Evolutionary conservation across 1,284 basidiomycete species (phyloP).

Genomic region (Melampsora larici-populina): DNA sequence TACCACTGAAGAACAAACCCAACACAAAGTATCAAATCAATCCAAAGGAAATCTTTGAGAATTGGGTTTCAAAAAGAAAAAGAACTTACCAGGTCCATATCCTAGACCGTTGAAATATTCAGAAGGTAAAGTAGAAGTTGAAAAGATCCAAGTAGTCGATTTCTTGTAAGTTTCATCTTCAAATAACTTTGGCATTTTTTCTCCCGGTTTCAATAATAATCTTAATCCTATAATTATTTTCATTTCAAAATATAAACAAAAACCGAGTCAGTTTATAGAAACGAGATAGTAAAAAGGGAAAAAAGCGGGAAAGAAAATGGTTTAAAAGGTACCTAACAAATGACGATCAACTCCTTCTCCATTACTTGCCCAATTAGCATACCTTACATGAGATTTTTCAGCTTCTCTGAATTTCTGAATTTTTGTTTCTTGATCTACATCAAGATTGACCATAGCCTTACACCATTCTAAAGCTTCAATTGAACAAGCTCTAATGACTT

Average conservation of each 20-base stretch:
- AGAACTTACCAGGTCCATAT: conserved; percentile 78
- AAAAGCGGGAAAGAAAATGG: neutral
- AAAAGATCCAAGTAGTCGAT: conserved; percentile 85
- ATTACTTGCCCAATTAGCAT: conserved; percentile 84
- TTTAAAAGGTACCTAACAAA: conserved; percentile 69
- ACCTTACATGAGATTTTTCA: conserved; percentile 75
- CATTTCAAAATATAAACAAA: neutral
- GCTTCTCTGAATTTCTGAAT: conserved; percentile 72
- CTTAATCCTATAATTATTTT: conserved; percentile 62
- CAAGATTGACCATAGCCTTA: conserved; percentile 75
- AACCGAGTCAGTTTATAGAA: neutral
- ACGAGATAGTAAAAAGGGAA: neutral
- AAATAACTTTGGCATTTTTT: conserved; percentile 66
- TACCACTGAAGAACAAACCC: conserved; percentile 62
- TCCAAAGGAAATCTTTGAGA: conserved; percentile 11
- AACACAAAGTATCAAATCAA: no score
- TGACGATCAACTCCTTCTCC: conserved; percentile 94
- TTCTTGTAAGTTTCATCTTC: conserved; percentile 69
- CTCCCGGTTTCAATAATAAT: conserved; percentile 72
- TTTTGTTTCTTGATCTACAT: conserved; percentile 52
- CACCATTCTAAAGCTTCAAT: conserved; percentile 80
- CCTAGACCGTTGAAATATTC: conserved; percentile 90
- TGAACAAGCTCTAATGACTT: conserved; percentile 84
- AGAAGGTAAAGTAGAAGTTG: conserved; percentile 81
- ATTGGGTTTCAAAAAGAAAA: conserved; percentile 20